Evolutionary conservation across 768 basidiomycete species (phyloP).

Genomic region (Calvatia gigantea): DNA sequence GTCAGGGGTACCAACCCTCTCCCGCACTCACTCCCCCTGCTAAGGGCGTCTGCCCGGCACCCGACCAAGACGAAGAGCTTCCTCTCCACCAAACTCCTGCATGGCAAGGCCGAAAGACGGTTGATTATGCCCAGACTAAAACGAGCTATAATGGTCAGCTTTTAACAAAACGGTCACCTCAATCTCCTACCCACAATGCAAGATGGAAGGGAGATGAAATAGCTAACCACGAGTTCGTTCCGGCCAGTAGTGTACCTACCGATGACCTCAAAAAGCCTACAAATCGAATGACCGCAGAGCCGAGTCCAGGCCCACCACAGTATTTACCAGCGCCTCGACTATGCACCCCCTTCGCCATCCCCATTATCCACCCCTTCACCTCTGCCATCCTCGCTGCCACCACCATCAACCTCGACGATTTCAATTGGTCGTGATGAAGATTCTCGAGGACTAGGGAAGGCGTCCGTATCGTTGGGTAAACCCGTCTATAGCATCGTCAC

Average conservation of each 20-base stretch:
- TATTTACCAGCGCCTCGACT: neutral
- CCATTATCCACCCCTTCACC: neutral
- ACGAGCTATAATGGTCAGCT: neutral
- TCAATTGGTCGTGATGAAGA: no score
- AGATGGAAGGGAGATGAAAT: neutral
- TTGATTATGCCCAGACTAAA: slow-evolving; percentile 3
- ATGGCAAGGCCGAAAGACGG: slow-evolving; percentile 1
- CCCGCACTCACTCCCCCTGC: neutral
- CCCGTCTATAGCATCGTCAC: slow-evolving; percentile 84
- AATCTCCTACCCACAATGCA: neutral
- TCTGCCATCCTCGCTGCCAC: neutral
- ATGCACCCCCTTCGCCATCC: neutral
- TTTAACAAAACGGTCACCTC: neutral
- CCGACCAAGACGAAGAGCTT: neutral
- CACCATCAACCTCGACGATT: neutral
- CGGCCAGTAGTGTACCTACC: neutral
- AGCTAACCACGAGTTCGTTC: neutral
- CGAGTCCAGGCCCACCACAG: neutral
- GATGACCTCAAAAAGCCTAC: neutral
- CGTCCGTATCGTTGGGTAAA: slow-evolving; percentile 23
- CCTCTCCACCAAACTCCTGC: neutral
- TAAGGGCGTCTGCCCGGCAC: slow-evolving; percentile 7
- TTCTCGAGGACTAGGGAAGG: slow-evolving; percentile 9
- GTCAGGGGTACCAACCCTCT: neutral
- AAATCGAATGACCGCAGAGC: neutral